Evolutionary conservation across 768 basidiomycete genomes (phyloP).

Genomic region (Boletellus sp.): DNA sequence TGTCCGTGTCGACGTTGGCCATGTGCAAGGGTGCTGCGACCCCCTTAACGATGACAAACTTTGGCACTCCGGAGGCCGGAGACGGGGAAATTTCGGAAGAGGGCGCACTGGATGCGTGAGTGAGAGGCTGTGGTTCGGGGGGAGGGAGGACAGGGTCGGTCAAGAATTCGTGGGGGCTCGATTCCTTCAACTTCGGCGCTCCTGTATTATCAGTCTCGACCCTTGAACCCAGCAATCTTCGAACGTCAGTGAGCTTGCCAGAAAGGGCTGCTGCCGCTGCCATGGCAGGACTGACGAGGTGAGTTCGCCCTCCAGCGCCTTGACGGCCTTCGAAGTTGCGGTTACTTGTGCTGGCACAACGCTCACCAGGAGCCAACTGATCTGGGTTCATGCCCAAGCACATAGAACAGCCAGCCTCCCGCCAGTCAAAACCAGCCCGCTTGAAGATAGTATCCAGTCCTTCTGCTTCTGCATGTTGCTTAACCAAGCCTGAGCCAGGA

Average conservation of each 20-base stretch:
- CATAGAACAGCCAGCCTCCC: slow-evolving; percentile 95
- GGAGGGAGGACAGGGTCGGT: slow-evolving; percentile 61
- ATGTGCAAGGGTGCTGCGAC: slow-evolving; percentile 78
- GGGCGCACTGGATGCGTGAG: slow-evolving; percentile 31
- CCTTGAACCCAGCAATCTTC: slow-evolving; percentile 58
- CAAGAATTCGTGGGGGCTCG: slow-evolving; percentile 73
- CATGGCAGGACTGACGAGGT: slow-evolving; percentile 89
- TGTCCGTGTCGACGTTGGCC: slow-evolving; percentile 88
- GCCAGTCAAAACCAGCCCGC: slow-evolving; percentile 92
- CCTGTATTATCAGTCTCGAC: slow-evolving; percentile 43
- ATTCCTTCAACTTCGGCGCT: slow-evolving; percentile 60
- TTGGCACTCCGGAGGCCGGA: slow-evolving; percentile 48
- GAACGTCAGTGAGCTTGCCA: slow-evolving; percentile 80
- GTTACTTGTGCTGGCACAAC: slow-evolving; percentile 91
- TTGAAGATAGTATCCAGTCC: slow-evolving; percentile 84
- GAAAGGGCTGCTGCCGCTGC: slow-evolving; percentile 87
- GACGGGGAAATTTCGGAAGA: slow-evolving; percentile 37
- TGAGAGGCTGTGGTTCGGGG: slow-evolving; percentile 42
- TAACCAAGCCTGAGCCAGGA: slow-evolving; percentile 86
- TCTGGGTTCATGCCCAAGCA: slow-evolving; percentile 96
- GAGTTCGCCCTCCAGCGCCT: slow-evolving; percentile 84
- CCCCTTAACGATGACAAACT: slow-evolving; percentile 70
- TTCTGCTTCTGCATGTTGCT: slow-evolving; percentile 87
- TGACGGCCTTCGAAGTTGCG: slow-evolving; percentile 92
- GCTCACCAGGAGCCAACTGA: slow-evolving; percentile 75